A percentile compares a stretch with the other conserved stretches of the same genome.
These are phyloP conservation scores for Pilatotrama ljubarskyi DNA, from an alignment of 768 basidiomycete species.

Conservation along the genomic window DNA sequence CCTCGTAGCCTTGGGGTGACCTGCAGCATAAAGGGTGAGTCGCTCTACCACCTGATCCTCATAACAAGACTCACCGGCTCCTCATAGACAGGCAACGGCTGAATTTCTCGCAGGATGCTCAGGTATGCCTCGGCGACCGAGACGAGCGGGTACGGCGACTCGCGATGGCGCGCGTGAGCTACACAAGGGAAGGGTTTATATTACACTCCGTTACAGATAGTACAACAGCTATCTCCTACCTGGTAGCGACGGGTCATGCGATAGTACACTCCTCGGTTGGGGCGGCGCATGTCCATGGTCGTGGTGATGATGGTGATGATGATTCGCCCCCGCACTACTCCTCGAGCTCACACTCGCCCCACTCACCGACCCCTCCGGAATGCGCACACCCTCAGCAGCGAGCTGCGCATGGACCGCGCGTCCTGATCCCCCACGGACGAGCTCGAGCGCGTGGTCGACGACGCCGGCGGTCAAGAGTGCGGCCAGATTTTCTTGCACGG, in stretches of 20 bases:
- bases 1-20: constrained; percentile 63
- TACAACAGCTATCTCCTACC: constrained; percentile 42
- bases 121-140: constrained; percentile 64
- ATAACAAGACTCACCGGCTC: constrained; percentile 41
- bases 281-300: constrained; percentile 43
- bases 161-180: constrained; percentile 72
- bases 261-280: constrained; percentile 56
- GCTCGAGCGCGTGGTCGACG: constrained; percentile 69
- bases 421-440: constrained; percentile 69
- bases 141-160: constrained; percentile 77
- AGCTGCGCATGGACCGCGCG: constrained; percentile 54
- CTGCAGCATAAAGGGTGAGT: constrained; percentile 36
- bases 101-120: constrained; percentile 51
- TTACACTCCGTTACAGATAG: not conserved
- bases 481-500: constrained; percentile 76
- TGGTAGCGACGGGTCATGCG: constrained; percentile 68
- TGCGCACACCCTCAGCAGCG: constrained; percentile 33
- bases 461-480: constrained; percentile 59
- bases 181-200: not conserved
- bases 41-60: not conserved
- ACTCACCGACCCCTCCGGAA: constrained; percentile 22
- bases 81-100: constrained; percentile 40
- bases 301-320: constrained; percentile 42
- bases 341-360: constrained; percentile 15
- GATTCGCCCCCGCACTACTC: constrained; percentile 25